Evolutionary conservation across 2,329 filamentous ascomycete species (phyloP), one percentile per base, ranked within the genome.

Genomic region (Pseudocercospora fuligena): DNA sequence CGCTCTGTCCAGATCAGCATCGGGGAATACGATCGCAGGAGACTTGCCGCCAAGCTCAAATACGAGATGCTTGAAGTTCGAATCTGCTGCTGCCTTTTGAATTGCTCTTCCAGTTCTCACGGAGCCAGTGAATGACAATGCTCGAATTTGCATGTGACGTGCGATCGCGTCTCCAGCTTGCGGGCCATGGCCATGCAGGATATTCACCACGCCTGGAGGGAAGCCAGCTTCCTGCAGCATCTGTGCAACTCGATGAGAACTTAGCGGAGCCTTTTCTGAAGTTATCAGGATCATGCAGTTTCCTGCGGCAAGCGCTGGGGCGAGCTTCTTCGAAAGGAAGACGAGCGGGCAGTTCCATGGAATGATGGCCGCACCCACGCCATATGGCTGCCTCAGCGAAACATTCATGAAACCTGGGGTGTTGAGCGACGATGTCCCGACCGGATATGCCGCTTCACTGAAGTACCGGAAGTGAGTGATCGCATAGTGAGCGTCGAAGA

Each of bases 201-300:
- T 66, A 57, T 79, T 82, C 19, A 83, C 49, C 1, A 81, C 80
- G 2, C 81, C 80, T 1, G 77, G 76, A 9, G 81, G 80, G 63
- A 82, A 80, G 1, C 79, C 79, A n/a, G 76, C 79, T 69, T 81
- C 67, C n/a, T 74, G 70, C 2, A 82, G 65, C 21, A 72, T 73
- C 5, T 77, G 78, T 21, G 77, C 68, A 25, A 66, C 40, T 14
- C 47, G n/a, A 19, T 59, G 47, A 11, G 58, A 59, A 19, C 56
- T 59, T 16, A 60, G 14, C 12, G 61, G 65, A n/a, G 49, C 43
- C 21, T 70, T 77, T 72, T 69, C 65, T n/a, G 56, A 54, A 21
- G 86, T 85, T 78, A 90, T 90, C 31, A 89, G 74, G 1, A 90
- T 76, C 36, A 90, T 82, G 40, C 82, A 82, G 73, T 88, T 88